Conservation (phyloP, 306 rosid genomes). For the Datisca glomerata region DNA sequence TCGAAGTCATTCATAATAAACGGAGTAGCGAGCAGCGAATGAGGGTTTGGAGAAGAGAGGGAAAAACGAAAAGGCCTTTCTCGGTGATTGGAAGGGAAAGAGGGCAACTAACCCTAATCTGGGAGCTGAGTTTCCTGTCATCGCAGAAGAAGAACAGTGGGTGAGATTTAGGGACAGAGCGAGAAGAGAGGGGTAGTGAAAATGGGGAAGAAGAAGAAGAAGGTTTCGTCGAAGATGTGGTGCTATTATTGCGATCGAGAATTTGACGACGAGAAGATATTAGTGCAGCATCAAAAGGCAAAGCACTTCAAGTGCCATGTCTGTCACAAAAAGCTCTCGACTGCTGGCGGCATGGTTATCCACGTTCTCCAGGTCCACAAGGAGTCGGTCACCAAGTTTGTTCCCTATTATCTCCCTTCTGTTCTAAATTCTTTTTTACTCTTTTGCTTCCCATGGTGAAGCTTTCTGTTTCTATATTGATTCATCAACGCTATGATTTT, state of each 20-base stretch:
- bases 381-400: constrained; percentile 83
- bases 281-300: constrained; percentile 99
- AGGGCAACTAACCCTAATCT: neutral
- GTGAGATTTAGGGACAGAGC: no score
- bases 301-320: constrained; percentile 97
- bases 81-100: no score
- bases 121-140: neutral
- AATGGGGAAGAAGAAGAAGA: constrained; percentile 99
- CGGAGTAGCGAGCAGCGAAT: no score
- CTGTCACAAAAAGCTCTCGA: constrained; percentile 97
- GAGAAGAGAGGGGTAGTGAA: neutral
- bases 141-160: neutral
- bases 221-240: constrained; percentile 91
- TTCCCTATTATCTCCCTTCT: neutral
- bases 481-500: no score
- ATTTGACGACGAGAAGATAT: constrained; percentile 93
- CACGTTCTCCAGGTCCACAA: constrained; percentile 99
- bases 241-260: constrained; percentile 97
- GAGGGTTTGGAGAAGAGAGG: no score
- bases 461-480: no score
- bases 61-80: no score
- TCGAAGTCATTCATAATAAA: no score
- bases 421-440: no score
- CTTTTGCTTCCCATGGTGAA: neutral
- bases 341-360: constrained; percentile 98